Conservation (phyloP, 2,329 filamentous ascomycete genomes). For the Allantophomopsis cytisporea region DNA sequence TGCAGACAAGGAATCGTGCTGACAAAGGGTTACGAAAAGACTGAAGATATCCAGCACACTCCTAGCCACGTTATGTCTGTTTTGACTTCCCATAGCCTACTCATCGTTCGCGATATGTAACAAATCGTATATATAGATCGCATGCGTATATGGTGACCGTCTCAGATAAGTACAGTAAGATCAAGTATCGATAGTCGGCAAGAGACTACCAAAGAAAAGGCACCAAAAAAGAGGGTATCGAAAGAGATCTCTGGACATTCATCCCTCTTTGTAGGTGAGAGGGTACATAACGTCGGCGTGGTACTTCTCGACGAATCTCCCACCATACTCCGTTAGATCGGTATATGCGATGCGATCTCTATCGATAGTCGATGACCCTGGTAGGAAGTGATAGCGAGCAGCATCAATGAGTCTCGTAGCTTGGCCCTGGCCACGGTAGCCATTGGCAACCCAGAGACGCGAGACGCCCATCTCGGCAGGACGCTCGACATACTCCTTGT, state of each 20-base stretch:
- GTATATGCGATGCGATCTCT: constrained; percentile 47
- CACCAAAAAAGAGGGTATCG: background rate
- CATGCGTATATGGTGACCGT: too few species aligned
- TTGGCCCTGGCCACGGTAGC: constrained; percentile 40
- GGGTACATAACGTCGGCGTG: constrained; percentile 28
- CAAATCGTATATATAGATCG: too few species aligned
- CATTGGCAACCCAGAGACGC: constrained; percentile 48
- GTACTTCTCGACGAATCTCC: constrained; percentile 34
- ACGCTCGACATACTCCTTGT: constrained; percentile 16
- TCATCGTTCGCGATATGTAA: too few species aligned
- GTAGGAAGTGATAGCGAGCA: constrained; percentile 34
- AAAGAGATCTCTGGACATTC: background rate
- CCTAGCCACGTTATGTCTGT: too few species aligned
- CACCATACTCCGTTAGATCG: constrained; percentile 50
- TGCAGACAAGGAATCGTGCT: too few species aligned
- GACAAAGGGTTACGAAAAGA: too few species aligned
- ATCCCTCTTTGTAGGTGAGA: background rate
- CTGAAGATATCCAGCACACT: too few species aligned
- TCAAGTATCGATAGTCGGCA: background rate
- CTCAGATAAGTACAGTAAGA: too few species aligned
- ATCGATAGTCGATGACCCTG: constrained; percentile 37
- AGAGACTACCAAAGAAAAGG: background rate
- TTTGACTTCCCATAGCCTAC: too few species aligned
- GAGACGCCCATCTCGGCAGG: constrained; percentile 46
- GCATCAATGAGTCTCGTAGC: constrained; percentile 42